Conservation (phyloP, 345 rosid genomes). For the Eucalyptus fibrosa region DNA sequence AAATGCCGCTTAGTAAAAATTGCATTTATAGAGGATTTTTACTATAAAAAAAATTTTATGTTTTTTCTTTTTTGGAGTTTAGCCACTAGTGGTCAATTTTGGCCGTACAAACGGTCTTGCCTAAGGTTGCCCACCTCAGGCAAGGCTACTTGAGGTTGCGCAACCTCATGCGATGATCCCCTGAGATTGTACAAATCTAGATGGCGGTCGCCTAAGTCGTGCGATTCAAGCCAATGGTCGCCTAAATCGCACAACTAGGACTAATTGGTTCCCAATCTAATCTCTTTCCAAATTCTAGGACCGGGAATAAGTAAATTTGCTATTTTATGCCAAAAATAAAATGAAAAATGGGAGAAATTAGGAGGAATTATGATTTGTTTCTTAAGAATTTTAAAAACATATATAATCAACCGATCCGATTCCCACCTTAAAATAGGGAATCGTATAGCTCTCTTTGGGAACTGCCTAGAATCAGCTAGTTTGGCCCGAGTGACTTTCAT, state of each 20-base stretch:
- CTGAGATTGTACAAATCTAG: too few species aligned
- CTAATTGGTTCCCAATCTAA: rapidly evolving
- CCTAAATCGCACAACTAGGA: rapidly evolving
- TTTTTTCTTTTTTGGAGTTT: too few species aligned
- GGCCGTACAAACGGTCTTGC: rapidly evolving
- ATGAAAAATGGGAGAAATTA: too few species aligned
- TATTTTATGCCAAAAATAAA: too few species aligned
- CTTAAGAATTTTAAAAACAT: too few species aligned
- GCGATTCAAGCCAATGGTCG: too few species aligned
- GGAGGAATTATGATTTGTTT: too few species aligned
- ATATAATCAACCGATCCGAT: rapidly evolving
- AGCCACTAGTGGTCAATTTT: rapidly evolving
- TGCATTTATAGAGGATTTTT: rapidly evolving
- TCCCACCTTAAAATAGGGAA: too few species aligned
- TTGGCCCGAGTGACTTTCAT: rapidly evolving
- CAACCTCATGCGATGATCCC: rapidly evolving
- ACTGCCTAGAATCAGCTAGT: rapidly evolving
- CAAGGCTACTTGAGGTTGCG: too few species aligned
- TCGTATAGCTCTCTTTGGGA: rapidly evolving
- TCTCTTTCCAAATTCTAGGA: rapidly evolving
- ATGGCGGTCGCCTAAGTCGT: rapidly evolving
- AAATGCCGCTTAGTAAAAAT: rapidly evolving
- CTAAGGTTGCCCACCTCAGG: rapidly evolving
- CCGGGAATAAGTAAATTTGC: rapidly evolving
- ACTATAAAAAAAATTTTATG: too few species aligned